Conservation (phyloP, 352 stramenopile species). For the Phytophthora fragariaefolia region DNA sequence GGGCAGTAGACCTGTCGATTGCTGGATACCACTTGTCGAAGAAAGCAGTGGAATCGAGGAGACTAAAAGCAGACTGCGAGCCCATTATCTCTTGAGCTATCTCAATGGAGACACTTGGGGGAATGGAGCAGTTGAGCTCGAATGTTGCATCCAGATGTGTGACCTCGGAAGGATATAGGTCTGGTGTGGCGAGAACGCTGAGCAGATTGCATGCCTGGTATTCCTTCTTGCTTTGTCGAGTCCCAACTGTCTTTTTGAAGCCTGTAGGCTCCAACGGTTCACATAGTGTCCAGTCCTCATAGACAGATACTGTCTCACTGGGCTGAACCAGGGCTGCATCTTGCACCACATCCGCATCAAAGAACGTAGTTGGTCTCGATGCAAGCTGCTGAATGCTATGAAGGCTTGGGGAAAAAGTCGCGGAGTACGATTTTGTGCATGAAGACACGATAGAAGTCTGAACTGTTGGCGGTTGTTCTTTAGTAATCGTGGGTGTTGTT, state of each 20-base stretch:
- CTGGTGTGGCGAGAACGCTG: slow-evolving; percentile 31
- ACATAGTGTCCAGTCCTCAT: slow-evolving; percentile 51
- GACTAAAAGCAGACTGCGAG: slow-evolving; percentile 36
- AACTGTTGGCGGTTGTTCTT: slow-evolving; percentile 16
- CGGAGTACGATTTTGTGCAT: slow-evolving; percentile 43
- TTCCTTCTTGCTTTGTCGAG: slow-evolving; percentile 38
- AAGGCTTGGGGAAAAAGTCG: slow-evolving; percentile 43
- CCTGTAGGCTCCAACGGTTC: slow-evolving; percentile 3
- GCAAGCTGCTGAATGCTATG: slow-evolving; percentile 45
- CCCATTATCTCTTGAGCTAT: slow-evolving; percentile 48
- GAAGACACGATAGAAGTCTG: slow-evolving; percentile 27
- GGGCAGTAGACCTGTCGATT: slow-evolving; percentile 32
- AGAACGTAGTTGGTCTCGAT: slow-evolving; percentile 56
- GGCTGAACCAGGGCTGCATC: slow-evolving; percentile 51
- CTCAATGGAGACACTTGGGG: slow-evolving; percentile 42
- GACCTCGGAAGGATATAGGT: slow-evolving; percentile 29
- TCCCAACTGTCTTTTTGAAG: slow-evolving; percentile 42
- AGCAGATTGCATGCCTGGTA: slow-evolving; percentile 67
- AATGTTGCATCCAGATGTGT: slow-evolving; percentile 49
- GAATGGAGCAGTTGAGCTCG: slow-evolving; percentile 54
- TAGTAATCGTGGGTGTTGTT: slow-evolving; percentile 34
- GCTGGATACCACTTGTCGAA: slow-evolving; percentile 56
- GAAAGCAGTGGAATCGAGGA: slow-evolving; percentile 49
- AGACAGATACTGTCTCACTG: slow-evolving; percentile 42
- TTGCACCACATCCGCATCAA: slow-evolving; percentile 54